A percentile compares a stretch with the other conserved stretches of the same genome.
These are phyloP conservation scores for Venturia aucupariae DNA, from an alignment of 2,329 filamentous ascomycete genomes.

Conservation along the genomic window DNA sequence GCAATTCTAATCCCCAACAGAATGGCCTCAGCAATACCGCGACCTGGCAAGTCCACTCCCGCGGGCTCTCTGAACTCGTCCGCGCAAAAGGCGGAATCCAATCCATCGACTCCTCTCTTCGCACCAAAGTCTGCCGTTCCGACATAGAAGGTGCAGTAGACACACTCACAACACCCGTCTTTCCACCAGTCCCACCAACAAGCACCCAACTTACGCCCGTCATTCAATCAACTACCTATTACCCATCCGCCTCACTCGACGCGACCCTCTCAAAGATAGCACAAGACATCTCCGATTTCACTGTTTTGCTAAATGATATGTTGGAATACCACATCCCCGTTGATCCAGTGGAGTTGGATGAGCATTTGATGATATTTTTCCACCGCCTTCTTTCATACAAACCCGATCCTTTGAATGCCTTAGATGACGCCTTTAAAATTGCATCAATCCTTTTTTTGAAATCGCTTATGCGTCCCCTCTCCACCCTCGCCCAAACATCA, in stretches of 20 bases:
- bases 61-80: conserved; percentile 1
- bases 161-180: neutral
- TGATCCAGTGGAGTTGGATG: neutral
- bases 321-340: neutral
- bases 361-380: neutral
- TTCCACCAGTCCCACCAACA: neutral
- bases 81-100: conserved; percentile 2
- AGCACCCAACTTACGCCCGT: neutral
- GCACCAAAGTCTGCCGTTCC: conserved; percentile 2
- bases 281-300: conserved; percentile 2
- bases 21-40: neutral
- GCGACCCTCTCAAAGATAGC: neutral
- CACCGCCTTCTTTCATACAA: neutral
- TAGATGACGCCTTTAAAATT: neutral
- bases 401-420: neutral
- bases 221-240: neutral
- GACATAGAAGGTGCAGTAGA: conserved; percentile 8
- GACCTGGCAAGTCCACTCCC: neutral
- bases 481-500: neutral
- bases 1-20: neutral
- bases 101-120: neutral
- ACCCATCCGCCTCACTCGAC: neutral
- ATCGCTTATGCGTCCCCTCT: neutral
- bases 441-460: neutral
- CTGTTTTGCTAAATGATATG: neutral